Evolutionary conservation across 768 basidiomycete species (phyloP), one percentile per base, ranked within the genome.

Genomic region (Collybia sp.): DNA sequence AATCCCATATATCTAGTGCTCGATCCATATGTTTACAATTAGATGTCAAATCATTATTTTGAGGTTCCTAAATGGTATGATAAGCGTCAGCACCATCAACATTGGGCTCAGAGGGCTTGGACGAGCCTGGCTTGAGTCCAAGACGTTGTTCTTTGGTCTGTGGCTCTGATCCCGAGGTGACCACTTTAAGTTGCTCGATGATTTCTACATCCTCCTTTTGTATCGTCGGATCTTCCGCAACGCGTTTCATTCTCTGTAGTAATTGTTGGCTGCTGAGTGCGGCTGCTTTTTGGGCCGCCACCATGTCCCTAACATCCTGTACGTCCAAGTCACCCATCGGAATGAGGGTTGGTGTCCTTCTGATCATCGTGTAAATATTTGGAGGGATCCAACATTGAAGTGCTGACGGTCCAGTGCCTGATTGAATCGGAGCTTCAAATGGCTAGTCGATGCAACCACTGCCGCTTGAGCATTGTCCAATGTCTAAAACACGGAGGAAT

Each of bases 281-380:
- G 4, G 75, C 71, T 6, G 64, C 55, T 50, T 72, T 77, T 49
- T 78, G 75, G 52, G 75, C 68, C 18, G 67, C 66, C 3, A 79
- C 69, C 56, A 83, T 62, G 41, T 83, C 79, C 35, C 87, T 80
- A 35, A 90, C 70, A 50, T 88, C 87, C 67, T 90, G 84, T 20
- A 92, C 83, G 60, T 91, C 89, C 16, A 72, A 62, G 61, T 90
- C 88, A 49, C 71, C 79, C 79, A 92, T 80, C 20, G 75, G 77
- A 52, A 92, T 85, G 45, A 85, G 72, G 1, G 88, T 88, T 5
- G 89, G 88, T 16, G 75, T 72, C 41, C 88, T 74, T 42, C 89
- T 80, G 58, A 92, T 86, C 89, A 92, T 82, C 38, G 25, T 8
- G 25, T 4, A 3, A 25, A 25, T 25, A 25, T 25, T 25, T 25